phyloP scores from a whole-genome alignment of 2,329 filamentous ascomycete genomes.

The Parascedosporium putredinis region DNA sequence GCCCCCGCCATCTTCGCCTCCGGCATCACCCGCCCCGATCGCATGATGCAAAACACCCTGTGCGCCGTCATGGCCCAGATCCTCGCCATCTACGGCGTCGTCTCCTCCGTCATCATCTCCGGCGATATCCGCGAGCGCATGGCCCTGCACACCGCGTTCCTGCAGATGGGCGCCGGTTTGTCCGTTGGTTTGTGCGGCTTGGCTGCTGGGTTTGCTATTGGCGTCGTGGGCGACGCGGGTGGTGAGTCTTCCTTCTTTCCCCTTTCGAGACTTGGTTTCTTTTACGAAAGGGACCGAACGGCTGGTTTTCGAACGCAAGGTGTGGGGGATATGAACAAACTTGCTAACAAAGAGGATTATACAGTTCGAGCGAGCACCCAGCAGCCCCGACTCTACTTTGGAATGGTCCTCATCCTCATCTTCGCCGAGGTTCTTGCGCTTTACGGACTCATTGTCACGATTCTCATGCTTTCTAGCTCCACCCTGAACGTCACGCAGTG shows the following conservation, averaged over 20 bases:
- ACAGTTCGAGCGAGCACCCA: slow-evolving; percentile 34
- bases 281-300: too few relatives aligned
- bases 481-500: slow-evolving; percentile 27
- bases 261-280: background rate
- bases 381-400: slow-evolving; percentile 34
- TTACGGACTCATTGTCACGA: slow-evolving; percentile 36
- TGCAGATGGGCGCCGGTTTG: slow-evolving; percentile 33
- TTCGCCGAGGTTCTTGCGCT: slow-evolving; percentile 35
- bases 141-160: slow-evolving; percentile 30
- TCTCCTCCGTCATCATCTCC: slow-evolving; percentile 33
- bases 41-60: slow-evolving; percentile 32
- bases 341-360: too few relatives aligned
- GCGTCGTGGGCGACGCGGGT: slow-evolving; percentile 35
- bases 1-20: slow-evolving; percentile 31
- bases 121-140: slow-evolving; percentile 28
- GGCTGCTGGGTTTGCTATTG: slow-evolving; percentile 35
- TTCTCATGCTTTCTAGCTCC: slow-evolving; percentile 36
- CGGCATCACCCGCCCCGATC: slow-evolving; percentile 32
- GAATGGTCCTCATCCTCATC: slow-evolving; percentile 38
- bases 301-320: too few relatives aligned
- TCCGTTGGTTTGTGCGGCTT: slow-evolving; percentile 33
- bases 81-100: slow-evolving; percentile 35
- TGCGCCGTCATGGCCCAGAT: slow-evolving; percentile 38
- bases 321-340: too few relatives aligned
- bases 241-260: slow-evolving; percentile 18